A percentile compares a stretch with the other conserved stretches of the same genome.
Conservation (phyloP, 768 basidiomycete genomes). For the Phylloporus arenicola region DNA sequence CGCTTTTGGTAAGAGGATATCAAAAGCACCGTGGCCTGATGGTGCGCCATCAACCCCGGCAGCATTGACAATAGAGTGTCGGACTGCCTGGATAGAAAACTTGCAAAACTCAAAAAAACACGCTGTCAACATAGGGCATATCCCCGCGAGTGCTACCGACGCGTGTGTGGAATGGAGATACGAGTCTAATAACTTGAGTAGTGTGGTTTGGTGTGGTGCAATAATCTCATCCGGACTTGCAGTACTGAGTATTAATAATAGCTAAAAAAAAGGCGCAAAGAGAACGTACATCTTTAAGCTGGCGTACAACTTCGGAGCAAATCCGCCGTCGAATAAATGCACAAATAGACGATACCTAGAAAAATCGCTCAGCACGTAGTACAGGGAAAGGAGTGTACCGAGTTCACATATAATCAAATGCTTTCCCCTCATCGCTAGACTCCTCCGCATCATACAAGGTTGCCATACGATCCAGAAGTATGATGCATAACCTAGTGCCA, state of each 20-base stretch:
- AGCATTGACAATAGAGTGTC: slow-evolving; percentile 37
- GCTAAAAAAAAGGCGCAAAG: not conserved
- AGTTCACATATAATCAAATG: slow-evolving; percentile 72
- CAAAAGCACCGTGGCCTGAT: slow-evolving; percentile 45
- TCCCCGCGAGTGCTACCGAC: slow-evolving; percentile 34
- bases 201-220: slow-evolving; percentile 79
- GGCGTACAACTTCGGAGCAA: slow-evolving; percentile 55
- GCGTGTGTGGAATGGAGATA: slow-evolving; percentile 58
- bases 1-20: slow-evolving; percentile 71
- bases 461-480: slow-evolving; percentile 69
- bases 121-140: slow-evolving; percentile 56
- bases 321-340: slow-evolving; percentile 54
- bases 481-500: slow-evolving; percentile 62
- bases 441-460: slow-evolving; percentile 63
- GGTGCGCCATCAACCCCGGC: not conserved
- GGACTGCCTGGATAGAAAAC: slow-evolving; percentile 53
- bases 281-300: slow-evolving; percentile 54
- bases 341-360: slow-evolving; percentile 60
- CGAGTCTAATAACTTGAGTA: slow-evolving; percentile 84
- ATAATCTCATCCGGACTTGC: slow-evolving; percentile 63
- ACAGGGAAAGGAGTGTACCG: not conserved
- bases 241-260: slow-evolving; percentile 12
- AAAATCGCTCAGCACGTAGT: slow-evolving; percentile 12
- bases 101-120: slow-evolving; percentile 61
- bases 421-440: slow-evolving; percentile 54